Evolutionary conservation across 768 basidiomycete species (phyloP).

Genomic region (Rhodotorula kratochvilovae): DNA sequence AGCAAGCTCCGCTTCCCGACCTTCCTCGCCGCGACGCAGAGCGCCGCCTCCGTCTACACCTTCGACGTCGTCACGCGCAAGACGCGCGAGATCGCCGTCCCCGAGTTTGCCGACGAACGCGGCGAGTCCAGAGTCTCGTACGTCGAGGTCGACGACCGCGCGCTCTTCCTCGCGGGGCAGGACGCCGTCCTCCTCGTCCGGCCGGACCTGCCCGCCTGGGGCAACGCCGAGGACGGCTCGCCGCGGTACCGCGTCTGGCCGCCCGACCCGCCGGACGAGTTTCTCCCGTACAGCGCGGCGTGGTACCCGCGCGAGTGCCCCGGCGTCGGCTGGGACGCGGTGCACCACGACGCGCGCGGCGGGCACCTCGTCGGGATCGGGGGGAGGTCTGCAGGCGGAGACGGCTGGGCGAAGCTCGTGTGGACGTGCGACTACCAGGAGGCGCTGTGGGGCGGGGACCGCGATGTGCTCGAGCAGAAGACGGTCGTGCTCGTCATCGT

Average conservation of each 20-base stretch:
- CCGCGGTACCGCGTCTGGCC: background rate
- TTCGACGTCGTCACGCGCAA: background rate
- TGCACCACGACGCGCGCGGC: constrained; percentile 22
- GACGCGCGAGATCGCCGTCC: background rate
- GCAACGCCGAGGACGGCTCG: too few relatives aligned
- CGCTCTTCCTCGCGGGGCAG: background rate
- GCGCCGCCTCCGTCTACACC: background rate
- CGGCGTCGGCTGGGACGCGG: background rate
- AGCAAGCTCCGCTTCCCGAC: constrained; percentile 1
- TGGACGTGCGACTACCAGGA: constrained; percentile 4
- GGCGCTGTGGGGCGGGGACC: background rate
- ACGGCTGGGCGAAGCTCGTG: background rate
- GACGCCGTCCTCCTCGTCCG: background rate
- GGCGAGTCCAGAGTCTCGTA: background rate
- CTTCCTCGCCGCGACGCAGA: background rate
- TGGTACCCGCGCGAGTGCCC: background rate
- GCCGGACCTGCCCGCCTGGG: background rate
- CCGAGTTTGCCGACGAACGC: background rate
- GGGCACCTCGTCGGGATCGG: constrained; percentile 4
- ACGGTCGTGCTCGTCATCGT: constrained; percentile 21
- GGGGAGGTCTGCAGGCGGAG: background rate
- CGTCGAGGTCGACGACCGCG: constrained; percentile 17
- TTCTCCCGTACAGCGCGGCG: background rate
- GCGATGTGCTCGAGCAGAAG: constrained; percentile 3
- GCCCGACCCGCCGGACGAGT: background rate